phyloP scores from a whole-genome alignment of 352 stramenopile species.

The Phytophthora uliginosa region DNA sequence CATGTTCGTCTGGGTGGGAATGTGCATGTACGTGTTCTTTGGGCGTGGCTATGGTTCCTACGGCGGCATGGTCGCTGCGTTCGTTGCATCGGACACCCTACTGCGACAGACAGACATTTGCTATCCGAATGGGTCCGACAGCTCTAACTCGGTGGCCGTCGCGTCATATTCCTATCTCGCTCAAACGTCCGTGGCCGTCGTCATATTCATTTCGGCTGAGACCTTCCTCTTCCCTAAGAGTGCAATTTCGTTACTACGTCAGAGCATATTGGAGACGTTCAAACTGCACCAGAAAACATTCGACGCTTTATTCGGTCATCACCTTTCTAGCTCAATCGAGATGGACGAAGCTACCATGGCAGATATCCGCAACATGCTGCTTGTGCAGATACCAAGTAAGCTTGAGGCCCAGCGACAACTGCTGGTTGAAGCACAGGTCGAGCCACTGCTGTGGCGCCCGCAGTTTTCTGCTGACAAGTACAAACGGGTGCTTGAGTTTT shows the following conservation, averaged over 20 bases:
- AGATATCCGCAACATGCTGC: slow-evolving; percentile 57
- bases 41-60: slow-evolving; percentile 71
- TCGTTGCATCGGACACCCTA: slow-evolving; percentile 72
- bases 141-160: slow-evolving; percentile 52
- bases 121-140: slow-evolving; percentile 48
- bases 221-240: slow-evolving; percentile 70
- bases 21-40: slow-evolving; percentile 83
- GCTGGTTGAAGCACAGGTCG: slow-evolving; percentile 60
- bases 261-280: slow-evolving; percentile 76
- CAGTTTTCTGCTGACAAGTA: slow-evolving; percentile 80
- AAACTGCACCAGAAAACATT: slow-evolving; percentile 67
- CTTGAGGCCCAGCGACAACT: slow-evolving; percentile 67
- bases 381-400: slow-evolving; percentile 60
- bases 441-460: slow-evolving; percentile 74
- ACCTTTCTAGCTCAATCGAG: slow-evolving; percentile 61
- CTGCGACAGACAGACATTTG: slow-evolving; percentile 70
- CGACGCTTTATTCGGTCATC: slow-evolving; percentile 72
- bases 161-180: slow-evolving; percentile 80
- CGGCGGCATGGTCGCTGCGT: slow-evolving; percentile 75
- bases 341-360: slow-evolving; percentile 59
- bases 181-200: slow-evolving; percentile 77
- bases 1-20: slow-evolving; percentile 77
- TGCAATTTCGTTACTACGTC: slow-evolving; percentile 64
- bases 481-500: slow-evolving; percentile 64
- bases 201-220: slow-evolving; percentile 81